Evolutionary conservation across 2,329 filamentous ascomycete genomes (phyloP), one percentile per base, ranked within the genome.

Genomic region (Trichoderma afroharzianum): DNA sequence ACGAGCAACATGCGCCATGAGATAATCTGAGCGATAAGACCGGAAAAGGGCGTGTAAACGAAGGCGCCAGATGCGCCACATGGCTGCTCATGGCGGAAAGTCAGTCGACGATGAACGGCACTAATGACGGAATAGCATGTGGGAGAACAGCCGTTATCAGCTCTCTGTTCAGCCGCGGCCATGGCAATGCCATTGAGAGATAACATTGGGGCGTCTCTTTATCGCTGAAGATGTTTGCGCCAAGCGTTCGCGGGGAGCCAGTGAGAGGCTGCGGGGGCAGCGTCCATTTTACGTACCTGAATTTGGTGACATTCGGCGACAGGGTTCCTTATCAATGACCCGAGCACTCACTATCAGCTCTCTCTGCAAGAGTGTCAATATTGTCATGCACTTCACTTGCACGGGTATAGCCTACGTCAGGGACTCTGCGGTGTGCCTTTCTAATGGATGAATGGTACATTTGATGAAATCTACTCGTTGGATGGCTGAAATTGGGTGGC

Each of bases 271-370:
- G 53, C 64, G 47, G 64, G 64, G 55, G 71, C 64, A 72, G 58
- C 55, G 64, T 67, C 18, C 62, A 64, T 71, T 73, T 81, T 81
- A 81, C 80, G 79, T 80, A 81, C 78, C 79, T 76, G 74, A 78
- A 81, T 80, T 81, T 80, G 78, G 73, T 80, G 77, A 78, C 69
- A 59, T 59, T 32, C 66, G 21, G 26, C 9, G 66, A 50, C 55
- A 62, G 67, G 30, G 70, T 67, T 61, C 55, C 70, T 71, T 71
- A 71, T 71, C 70, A 67, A 55, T 67, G 70, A 18, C 21, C 55
- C n/a, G 55, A 68, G 63, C n/a, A 4, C 24, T 18, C 24, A 47
- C 14, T 67, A 67, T 43, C 63, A 67, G 63, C 26, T 8, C 61
- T 30, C 18, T 24, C 32, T 18, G n/a, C 33, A 28, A 14, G 39